Conservation (phyloP, 2,329 filamentous ascomycete genomes). For the Akanthomyces dipterigenus region DNA sequence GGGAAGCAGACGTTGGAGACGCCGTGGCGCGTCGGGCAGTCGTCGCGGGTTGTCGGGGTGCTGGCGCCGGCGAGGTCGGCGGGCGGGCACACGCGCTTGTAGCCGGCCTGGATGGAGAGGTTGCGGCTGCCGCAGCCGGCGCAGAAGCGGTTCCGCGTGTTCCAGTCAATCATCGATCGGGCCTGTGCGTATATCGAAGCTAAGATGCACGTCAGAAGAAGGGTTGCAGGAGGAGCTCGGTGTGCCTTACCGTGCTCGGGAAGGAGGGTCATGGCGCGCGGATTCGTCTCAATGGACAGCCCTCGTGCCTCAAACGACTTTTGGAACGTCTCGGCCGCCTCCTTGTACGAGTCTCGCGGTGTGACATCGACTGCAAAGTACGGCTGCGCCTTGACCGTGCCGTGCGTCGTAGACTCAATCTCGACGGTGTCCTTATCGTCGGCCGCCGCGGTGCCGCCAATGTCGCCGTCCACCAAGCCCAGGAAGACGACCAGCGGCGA, state of each 20-base stretch:
- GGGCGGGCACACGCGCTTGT: conserved; percentile 72
- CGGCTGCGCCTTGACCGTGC: conserved; percentile 69
- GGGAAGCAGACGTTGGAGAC: conserved; percentile 90
- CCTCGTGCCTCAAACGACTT: conserved; percentile 45
- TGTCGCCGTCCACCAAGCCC: conserved; percentile 63
- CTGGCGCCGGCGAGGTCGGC: conserved; percentile 50
- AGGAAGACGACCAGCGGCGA: conserved; percentile 74
- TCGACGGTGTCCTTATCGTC: conserved; percentile 20
- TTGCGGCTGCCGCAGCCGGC: conserved; percentile 80
- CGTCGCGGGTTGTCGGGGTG: conserved; percentile 43
- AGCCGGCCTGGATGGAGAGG: conserved; percentile 69
- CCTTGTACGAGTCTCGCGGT: conserved; percentile 56
- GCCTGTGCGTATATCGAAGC: conserved; percentile 89
- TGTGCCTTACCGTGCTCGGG: conserved; percentile 2
- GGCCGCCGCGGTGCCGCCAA: conserved; percentile 38
- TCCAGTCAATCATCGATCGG: conserved; percentile 88
- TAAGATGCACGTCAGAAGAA: conserved; percentile 32
- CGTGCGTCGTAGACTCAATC: conserved; percentile 37
- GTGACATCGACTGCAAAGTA: conserved; percentile 91
- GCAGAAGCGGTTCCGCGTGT: conserved; percentile 85
- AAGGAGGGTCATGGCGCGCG: conserved; percentile 52
- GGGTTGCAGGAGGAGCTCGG: not conserved
- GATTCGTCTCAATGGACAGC: conserved; percentile 58
- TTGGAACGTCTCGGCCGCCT: conserved; percentile 48
- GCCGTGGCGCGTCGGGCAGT: conserved; percentile 75